Evolutionary conservation across 2,329 filamentous ascomycete species (phyloP), one percentile per base, ranked within the genome.

Genomic region (Cytospora schulzeri): DNA sequence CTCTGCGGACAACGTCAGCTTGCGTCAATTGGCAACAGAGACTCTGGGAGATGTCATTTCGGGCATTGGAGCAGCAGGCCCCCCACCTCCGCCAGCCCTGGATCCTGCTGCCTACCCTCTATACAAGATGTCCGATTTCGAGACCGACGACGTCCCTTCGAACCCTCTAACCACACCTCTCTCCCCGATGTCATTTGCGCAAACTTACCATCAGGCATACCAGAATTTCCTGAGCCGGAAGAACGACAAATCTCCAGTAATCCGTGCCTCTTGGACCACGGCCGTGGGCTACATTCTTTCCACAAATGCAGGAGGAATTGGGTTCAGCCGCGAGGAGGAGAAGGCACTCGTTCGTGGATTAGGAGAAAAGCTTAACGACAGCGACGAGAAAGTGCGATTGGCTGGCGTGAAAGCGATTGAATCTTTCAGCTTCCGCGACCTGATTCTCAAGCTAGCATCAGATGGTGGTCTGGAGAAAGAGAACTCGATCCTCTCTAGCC

Each of bases 41-140:
- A 97, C 95, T 0, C 86, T 99, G 48, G 95, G 96, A 60, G 94
- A 98, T 73, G 93, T 99, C 82, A 90, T 96, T 29, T 90, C 94
- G 50, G 94, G 94, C 7, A 96, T 98, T 74, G 94, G 94, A 57
- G 91, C 94, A 66, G 92, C 93, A 67, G 94, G 94, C 0, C 91
- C 92, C 62, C 92, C 93, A 19, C 86, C 90, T 17, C 79, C 87
- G 8, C 85, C 90, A 12, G 76, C 81, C 1, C 83, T 97, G 72
- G 92, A 97, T 71, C 91, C 94, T 15, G 85, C 90, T 26, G 89
- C 90, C 33, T 97, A 96, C 72, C 94, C 94, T n/a, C 89, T 90
- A 4, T 80, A 90, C 56, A 89, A 85, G 66, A 75, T 92, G 41
- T 77, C 83, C 26, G 86, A 88, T 60, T 87, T 89, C 24, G 73